phyloP scores from a whole-genome alignment of 768 basidiomycete species.

The Chalciporus chontae region DNA sequence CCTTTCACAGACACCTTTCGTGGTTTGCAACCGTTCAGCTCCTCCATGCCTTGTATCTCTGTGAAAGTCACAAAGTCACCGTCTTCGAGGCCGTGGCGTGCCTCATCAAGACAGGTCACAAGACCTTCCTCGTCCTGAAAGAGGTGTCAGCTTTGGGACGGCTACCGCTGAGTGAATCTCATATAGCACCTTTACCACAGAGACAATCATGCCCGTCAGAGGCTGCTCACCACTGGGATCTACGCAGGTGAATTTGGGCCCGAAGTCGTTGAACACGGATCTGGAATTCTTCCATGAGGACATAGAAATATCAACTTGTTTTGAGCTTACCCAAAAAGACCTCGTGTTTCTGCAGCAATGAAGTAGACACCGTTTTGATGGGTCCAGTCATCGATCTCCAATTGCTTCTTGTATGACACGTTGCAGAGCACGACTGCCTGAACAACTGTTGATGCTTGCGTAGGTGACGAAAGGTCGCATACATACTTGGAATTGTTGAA shows the following conservation, averaged over 20 bases:
- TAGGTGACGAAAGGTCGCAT: not conserved
- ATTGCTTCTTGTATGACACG: constrained; percentile 70
- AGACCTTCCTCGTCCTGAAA: constrained; percentile 79
- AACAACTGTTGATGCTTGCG: constrained; percentile 8
- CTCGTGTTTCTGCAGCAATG: constrained; percentile 86
- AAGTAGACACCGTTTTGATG: constrained; percentile 87
- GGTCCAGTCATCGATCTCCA: constrained; percentile 96
- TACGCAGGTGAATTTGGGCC: constrained; percentile 89
- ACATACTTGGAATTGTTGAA: constrained; percentile 85
- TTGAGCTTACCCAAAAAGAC: constrained; percentile 81
- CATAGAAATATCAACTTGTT: not conserved
- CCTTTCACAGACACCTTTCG: constrained; percentile 92
- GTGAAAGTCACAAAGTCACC: constrained; percentile 96
- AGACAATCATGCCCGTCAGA: constrained; percentile 91
- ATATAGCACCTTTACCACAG: constrained; percentile 70
- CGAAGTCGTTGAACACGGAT: constrained; percentile 95
- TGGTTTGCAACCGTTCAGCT: constrained; percentile 87
- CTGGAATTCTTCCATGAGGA: constrained; percentile 38
- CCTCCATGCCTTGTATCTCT: constrained; percentile 93
- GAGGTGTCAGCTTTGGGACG: not conserved
- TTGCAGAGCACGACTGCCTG: constrained; percentile 90
- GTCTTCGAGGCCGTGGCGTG: constrained; percentile 97
- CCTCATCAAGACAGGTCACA: constrained; percentile 95
- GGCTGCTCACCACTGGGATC: constrained; percentile 98
- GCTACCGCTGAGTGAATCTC: not conserved